These are phyloP conservation scores for Fusarium longipes DNA, from an alignment of 2,329 filamentous ascomycete genomes.

Conservation along the genomic window DNA sequence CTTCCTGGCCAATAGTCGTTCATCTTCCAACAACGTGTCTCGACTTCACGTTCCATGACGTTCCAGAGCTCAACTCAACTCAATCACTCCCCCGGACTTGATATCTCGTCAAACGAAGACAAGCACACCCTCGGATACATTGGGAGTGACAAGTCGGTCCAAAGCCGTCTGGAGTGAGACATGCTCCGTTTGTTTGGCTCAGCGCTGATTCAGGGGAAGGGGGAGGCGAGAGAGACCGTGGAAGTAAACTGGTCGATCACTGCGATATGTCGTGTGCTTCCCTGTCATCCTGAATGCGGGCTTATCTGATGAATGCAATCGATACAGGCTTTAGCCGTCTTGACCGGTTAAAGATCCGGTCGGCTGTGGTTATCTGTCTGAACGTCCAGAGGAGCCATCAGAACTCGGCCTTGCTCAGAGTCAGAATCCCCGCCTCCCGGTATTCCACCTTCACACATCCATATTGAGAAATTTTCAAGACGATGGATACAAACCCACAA, in stretches of 20 bases:
- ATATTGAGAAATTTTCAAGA: constrained; percentile 1
- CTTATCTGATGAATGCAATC: constrained; percentile 9
- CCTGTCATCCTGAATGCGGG: background rate
- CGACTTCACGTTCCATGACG: constrained; percentile 30
- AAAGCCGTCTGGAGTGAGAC: constrained; percentile 27
- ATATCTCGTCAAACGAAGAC: background rate
- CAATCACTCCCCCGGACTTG: constrained; percentile 14
- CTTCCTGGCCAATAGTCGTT: constrained; percentile 36
- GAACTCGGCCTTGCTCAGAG: constrained; percentile 3
- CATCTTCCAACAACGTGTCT: constrained; percentile 44
- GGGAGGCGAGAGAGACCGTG: constrained; percentile 15
- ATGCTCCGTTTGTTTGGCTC: constrained; percentile 12
- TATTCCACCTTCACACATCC: background rate
- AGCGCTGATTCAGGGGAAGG: constrained; percentile 35
- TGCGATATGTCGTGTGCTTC: constrained; percentile 37
- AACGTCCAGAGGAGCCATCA: background rate
- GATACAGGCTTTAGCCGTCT: constrained; percentile 16
- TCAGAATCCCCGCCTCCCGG: constrained; percentile 11
- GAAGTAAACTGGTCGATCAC: constrained; percentile 18
- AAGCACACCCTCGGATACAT: constrained; percentile 4
- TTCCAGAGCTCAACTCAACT: constrained; percentile 22
- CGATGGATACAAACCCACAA: constrained; percentile 35
- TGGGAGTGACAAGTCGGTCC: constrained; percentile 8
- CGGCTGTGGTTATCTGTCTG: constrained; percentile 7
- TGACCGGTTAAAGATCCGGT: constrained; percentile 10